Percentiles rank a stretch among this genome's conserved stretches.
These are phyloP conservation scores for Lentinula sp. DNA, from an alignment of 768 basidiomycete genomes.

Conservation along the genomic window DNA sequence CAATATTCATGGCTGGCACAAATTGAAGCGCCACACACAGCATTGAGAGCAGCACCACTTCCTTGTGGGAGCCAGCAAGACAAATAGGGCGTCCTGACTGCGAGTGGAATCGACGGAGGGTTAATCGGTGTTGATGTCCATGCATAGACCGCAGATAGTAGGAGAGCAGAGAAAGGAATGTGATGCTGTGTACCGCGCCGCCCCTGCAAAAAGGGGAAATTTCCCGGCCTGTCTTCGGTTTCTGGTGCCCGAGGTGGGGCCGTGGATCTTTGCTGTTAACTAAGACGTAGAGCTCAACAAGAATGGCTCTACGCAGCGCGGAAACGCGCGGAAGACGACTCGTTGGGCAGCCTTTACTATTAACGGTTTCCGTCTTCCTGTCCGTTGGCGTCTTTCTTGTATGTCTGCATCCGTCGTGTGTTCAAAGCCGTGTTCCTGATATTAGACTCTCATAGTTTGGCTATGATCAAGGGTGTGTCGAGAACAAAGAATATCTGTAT, in stretches of 20 bases:
- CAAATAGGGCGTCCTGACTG: conserved; percentile 34
- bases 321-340: conserved; percentile 25
- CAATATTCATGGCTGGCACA: neutral
- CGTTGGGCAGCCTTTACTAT: conserved; percentile 73
- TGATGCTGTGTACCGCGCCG: neutral
- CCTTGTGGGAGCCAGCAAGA: conserved; percentile 62
- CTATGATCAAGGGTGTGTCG: conserved; percentile 74
- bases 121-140: conserved; percentile 13
- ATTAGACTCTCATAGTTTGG: conserved; percentile 48
- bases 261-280: neutral
- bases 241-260: neutral
- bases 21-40: conserved; percentile 22
- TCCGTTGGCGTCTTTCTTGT: conserved; percentile 84
- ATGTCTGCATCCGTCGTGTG: conserved; percentile 19
- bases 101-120: conserved; percentile 33
- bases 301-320: conserved; percentile 3
- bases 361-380: conserved; percentile 73
- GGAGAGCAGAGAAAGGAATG: neutral
- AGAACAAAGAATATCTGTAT: neutral
- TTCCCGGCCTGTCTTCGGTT: neutral
- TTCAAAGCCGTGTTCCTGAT: neutral
- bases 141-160: conserved; percentile 21
- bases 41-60: conserved; percentile 24
- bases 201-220: no score
- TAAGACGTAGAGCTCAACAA: neutral